Conservation (phyloP, 208 protist species). For the Zelonia costaricensis region DNA sequence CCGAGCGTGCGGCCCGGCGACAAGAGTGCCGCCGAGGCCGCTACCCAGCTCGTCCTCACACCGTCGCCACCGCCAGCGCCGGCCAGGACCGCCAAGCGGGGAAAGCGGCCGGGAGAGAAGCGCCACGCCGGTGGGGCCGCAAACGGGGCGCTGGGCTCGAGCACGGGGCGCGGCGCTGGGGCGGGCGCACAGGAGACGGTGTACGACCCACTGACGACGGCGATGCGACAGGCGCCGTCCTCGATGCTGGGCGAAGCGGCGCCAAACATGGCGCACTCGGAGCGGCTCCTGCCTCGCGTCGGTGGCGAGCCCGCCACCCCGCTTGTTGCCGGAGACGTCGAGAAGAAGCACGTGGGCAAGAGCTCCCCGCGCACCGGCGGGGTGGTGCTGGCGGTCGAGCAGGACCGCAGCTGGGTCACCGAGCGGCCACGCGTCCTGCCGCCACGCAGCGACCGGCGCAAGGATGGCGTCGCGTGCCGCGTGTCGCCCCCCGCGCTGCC, state of each 20-base stretch:
- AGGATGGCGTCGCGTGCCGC: constrained; percentile 20
- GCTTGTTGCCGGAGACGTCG: constrained; percentile 1
- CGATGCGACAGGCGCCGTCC: constrained; percentile 14
- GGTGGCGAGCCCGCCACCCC: constrained; percentile 3
- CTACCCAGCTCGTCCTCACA: background rate
- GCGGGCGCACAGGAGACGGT: background rate
- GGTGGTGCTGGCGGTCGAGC: constrained; percentile 20
- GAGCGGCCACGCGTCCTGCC: constrained; percentile 4
- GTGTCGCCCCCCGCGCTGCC: constrained; percentile 9
- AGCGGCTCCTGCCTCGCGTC: background rate
- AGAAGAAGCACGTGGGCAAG: background rate
- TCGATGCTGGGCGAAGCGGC: background rate
- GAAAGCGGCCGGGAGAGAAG: background rate
- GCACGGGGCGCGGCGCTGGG: background rate
- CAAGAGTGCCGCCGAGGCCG: background rate
- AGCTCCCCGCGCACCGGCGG: background rate
- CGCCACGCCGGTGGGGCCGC: background rate
- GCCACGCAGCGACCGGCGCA: constrained; percentile 5
- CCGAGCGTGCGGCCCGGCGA: background rate
- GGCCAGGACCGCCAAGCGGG: background rate
- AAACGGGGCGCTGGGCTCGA: background rate
- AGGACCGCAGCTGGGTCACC: constrained; percentile 15
- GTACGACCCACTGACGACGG: constrained; percentile 23
- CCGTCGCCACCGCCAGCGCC: constrained; percentile 1
- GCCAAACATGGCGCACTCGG: background rate